Conservation (phyloP, 2,329 filamentous ascomycete genomes). For the Talaromyces sp. region DNA sequence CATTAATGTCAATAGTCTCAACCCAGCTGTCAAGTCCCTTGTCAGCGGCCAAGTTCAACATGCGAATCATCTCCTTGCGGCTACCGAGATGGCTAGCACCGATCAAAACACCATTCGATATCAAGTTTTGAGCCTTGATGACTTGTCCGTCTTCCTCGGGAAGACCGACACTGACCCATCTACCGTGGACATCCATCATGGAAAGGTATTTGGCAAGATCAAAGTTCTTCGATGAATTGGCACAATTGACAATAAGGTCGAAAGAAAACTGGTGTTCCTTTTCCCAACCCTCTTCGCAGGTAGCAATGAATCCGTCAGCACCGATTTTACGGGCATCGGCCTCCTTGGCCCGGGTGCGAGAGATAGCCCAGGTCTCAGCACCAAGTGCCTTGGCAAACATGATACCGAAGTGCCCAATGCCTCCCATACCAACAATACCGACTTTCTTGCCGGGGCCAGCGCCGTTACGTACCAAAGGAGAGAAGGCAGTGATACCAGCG, state of each 20-base stretch:
- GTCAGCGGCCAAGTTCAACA: conserved; percentile 68
- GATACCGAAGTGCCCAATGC: conserved; percentile 66
- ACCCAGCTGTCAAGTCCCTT: conserved; percentile 68
- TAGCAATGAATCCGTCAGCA: conserved; percentile 59
- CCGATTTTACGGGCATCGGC: conserved; percentile 59
- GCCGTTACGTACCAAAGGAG: conserved; percentile 55
- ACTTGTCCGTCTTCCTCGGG: conserved; percentile 71
- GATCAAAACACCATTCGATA: conserved; percentile 69
- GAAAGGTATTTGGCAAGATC: conserved; percentile 65
- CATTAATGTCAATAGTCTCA: conserved; percentile 68
- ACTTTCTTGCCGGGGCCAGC: conserved; percentile 67
- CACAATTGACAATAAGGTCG: conserved; percentile 69
- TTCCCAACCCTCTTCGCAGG: conserved; percentile 57
- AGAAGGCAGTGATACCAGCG: conserved; percentile 42
- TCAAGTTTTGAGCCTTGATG: conserved; percentile 71
- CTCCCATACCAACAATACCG: conserved; percentile 67
- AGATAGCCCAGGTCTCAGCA: conserved; percentile 61
- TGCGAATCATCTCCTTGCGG: conserved; percentile 66
- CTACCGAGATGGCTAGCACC: conserved; percentile 69
- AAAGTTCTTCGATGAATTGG: conserved; percentile 69
- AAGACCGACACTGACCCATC: conserved; percentile 75
- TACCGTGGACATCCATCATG: conserved; percentile 76
- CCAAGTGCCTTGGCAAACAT: conserved; percentile 66
- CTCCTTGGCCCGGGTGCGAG: conserved; percentile 58
- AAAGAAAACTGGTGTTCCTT: conserved; percentile 54